Base-by-base conservation (phyloP, 169 alveolate genomes). In the Cyclospora cayetanensis region DNA sequence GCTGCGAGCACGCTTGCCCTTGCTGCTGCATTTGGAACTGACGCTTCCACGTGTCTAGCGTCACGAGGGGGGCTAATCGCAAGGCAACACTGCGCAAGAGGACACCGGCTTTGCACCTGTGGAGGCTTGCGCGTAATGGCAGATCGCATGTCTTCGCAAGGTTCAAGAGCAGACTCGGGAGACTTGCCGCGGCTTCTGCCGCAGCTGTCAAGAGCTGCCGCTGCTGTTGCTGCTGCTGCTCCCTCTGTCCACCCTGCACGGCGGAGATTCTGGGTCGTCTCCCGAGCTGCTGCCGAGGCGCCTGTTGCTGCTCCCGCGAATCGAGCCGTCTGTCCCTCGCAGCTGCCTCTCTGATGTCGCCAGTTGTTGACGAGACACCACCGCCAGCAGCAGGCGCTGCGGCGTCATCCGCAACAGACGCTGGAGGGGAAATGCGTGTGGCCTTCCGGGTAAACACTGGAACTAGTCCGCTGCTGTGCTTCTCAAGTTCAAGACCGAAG, bases 121-220 rank as follows among this genome's bases (percentile, higher is more conserved):
- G 86, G 25, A 76, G 68, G 42, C 31, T 31, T 11, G 18, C 43
- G 20, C 68, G 66, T 3, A 76, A 29, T 9, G 86, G 86, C 4
- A 76, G 86, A 25, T 76, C 68, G 65, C 86, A 76, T 22, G 43
- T 76, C 42, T 76, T 76, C 15, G 68, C 86, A 11, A 76, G 12
- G 2, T 42, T 27, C 29, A 43, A 43, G 68, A 76, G 86, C 66
- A 76, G 2, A 37, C 25, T 11, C 4, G 86, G 63, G 22, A 76
- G 41, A 2, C 39, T 42, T 39, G 66, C 86, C 43, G 86, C 86
- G 41, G 86, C 86, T 76, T 39, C 86, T 76, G 86, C 86, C 43
- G 86, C 86, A 9, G 86, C 86, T 11, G 39, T 5, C 25, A 42
- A 25, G 18, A 42, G 39, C 11, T n/a, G 31, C 29, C 43, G 86